Evolutionary conservation across 2,329 filamentous ascomycete genomes (phyloP), one percentile per base, ranked within the genome.

Genomic region (Cryphonectria parasitica): DNA sequence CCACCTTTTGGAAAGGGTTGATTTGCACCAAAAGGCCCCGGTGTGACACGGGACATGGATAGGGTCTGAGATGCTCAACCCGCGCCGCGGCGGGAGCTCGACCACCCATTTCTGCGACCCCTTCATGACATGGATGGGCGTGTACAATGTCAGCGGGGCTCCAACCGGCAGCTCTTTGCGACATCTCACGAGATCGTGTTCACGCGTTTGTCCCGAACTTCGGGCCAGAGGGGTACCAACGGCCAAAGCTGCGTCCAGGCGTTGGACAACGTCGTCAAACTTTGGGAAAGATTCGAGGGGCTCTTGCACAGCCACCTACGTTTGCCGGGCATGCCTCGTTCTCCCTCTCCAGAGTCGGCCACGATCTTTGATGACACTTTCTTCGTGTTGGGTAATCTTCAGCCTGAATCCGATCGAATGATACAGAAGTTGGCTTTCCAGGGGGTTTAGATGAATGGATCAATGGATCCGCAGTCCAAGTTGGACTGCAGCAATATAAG

Each of bases 201-300:
- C 34, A 64, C 63, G 63, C 63, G 63, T 64, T 28, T 52, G 63
- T 49, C 63, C 43, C 43, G 43, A 61, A n/a, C n/a, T 39, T 15
- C 28, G 22, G 61, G 36, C 61, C 61, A 31, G 19, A 13, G 2
- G 43, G 45, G 36, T 39, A 49, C 6, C 8, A n/a, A 39, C 58
- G 10, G 11, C 34, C 39, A 19, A 36, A 39, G 34, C 31, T n/a
- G 58, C n/a, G 45, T 39, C 58, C 34, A 39, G 1, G 58, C 31
- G 39, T 39, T 61, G 10, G 31, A 25, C 31, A 36, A 19, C 19
- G 22, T 39, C 34, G 58, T 36, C 31, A n/a, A 34, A n/a, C 19
- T 39, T 13, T 10, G 36, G 36, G 58, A 39, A 7, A 10, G 8
- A 19, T n/a, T 49, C 58, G 45, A 49, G 58, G 15, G 31, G 31